Base-by-base conservation (phyloP, 176 grass and related monocot species). In the Rhynchospora tenuis region DNA sequence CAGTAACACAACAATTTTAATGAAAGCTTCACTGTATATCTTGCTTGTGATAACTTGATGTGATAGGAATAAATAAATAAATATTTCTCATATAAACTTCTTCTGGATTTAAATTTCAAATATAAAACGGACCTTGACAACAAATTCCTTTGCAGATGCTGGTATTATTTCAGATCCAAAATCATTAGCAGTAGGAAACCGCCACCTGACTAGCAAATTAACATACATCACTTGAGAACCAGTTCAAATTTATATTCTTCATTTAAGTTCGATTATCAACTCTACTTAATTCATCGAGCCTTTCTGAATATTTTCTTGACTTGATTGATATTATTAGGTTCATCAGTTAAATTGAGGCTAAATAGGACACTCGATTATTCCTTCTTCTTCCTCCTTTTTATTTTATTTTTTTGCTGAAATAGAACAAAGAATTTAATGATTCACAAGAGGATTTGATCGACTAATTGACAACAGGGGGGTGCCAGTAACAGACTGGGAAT, bases 131-230 rank as follows among this genome's bases (percentile, higher is more conserved):
- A 93, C 96, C 93, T 90, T 93, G 69, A 91, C 88, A 62, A 86
- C 57, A 23, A 90, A 87, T 83, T 98, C 96, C 82, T 83, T 93
- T 65, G 96, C 86, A 64, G 88, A 83, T 61, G 93, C 90, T 38
- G 92, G 95, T 86, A 98, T 98, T 84, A 98, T 94, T 93, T 98
- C 95, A 57, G 93, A 95, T 67, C 96, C 96, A 81, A 98, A 98
- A 83, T 95, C 96, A 89, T 98, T 98, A 67, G 96, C 92, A 73
- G 92, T 95, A 57, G 96, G 96, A 91, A 98, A 98, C 61, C 91
- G 84, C 93, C 93, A 95, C 89, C 96, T 98, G 96, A 89, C 85
- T 88, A 95, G 84, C 46, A 87, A 59, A 82, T 90, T 86, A 88
- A 85, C 58, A 80, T 65, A 22, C 2, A 26, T 24, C 20, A 81